Evolutionary conservation across 2,329 filamentous ascomycete species (phyloP), one percentile per base, ranked within the genome.

Genomic region (Xylaria multiplex): DNA sequence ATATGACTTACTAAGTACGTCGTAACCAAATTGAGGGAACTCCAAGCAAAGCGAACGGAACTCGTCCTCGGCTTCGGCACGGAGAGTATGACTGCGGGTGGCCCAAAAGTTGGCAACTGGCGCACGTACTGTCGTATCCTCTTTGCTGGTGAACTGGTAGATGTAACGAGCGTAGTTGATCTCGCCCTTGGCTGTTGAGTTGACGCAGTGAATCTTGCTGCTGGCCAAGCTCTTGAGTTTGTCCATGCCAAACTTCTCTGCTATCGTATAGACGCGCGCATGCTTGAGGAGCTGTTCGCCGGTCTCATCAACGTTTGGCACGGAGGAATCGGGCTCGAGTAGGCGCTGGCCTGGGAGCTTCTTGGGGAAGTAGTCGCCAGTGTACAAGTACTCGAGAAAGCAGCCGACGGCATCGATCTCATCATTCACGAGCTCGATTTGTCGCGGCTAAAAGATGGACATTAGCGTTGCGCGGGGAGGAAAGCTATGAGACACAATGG

Each of bases 21-120:
- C 94, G 82, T 94, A 97, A 75, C 91, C 91, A 77, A 97, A 97
- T 77, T 96, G 91, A 19, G 94, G 94, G 77, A 90, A 93, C 80
- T 97, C 92, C 77, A 97, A 81, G 81, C 94, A 97, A 79, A 97
- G 88, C 52, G 85, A 79, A 77, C 90, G 89, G 86, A 97, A 97
- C 80, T 96, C 92, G 6, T 88, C 86, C 79, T 96, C 93, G 43
- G 93, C 93, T 79, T 97, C 93, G 79, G 94, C 86, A 19, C 94
- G 90, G 69, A 97, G 82, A 13, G 92, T 90, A 81, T 96, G 93
- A 65, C 87, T 90, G 67, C 92, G 85, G 53, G 87, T 90, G 6
- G 93, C 93, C 93, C 93, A 97, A 83, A 96, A 97, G 61, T 90
- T 91, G n/a, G 92, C 93, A 57, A 97, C 89, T 1, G 93, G 93